Conservation (phyloP, 1,139 yeast genomes). For the Pichia sp. region DNA sequence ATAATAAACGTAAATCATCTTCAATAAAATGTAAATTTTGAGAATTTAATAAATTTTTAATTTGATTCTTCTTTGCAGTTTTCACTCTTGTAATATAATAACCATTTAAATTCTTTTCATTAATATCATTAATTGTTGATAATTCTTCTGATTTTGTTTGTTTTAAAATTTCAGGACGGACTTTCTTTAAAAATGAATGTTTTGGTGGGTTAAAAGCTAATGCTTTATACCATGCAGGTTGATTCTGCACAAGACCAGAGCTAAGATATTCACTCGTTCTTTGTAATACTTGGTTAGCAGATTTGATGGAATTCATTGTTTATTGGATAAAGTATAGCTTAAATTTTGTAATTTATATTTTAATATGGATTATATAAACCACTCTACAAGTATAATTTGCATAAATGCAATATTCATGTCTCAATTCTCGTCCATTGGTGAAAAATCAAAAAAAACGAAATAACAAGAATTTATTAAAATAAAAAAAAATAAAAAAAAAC, state of each 20-base stretch:
- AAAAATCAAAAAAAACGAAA: too few species aligned
- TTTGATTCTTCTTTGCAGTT: constrained; percentile 17
- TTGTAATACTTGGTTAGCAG: constrained; percentile 65
- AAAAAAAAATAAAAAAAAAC: too few species aligned
- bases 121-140: constrained; percentile 6
- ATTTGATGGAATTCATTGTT: constrained; percentile 27
- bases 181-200: constrained; percentile 39
- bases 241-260: constrained; percentile 56
- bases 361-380: too few species aligned
- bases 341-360: too few species aligned
- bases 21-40: constrained; percentile 67
- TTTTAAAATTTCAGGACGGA: constrained; percentile 23
- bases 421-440: too few species aligned
- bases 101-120: constrained; percentile 19
- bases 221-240: constrained; percentile 85
- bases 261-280: constrained; percentile 67
- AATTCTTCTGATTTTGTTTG: constrained; percentile 19
- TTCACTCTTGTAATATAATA: constrained; percentile 47
- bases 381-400: too few species aligned
- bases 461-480: too few species aligned
- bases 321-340: background rate
- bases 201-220: constrained; percentile 77
- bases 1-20: constrained; percentile 73
- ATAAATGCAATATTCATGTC: too few species aligned
- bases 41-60: constrained; percentile 39